Percentiles rank a stretch among this genome's conserved stretches.
Conservation (phyloP, 2,329 filamentous ascomycete species). For the Pyricularia sp. region DNA sequence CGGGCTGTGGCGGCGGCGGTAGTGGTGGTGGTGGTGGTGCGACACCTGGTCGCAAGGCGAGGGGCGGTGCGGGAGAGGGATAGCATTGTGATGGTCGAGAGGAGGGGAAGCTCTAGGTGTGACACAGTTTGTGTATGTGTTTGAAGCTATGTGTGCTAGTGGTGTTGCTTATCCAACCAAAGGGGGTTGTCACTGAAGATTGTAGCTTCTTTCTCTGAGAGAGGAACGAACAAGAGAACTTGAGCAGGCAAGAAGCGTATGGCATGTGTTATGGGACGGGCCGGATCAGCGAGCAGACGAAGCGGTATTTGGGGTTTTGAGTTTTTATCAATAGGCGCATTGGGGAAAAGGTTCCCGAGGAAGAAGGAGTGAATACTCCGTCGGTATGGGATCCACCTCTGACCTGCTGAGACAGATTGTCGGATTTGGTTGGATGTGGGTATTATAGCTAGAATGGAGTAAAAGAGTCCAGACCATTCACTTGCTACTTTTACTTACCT, state of each 20-base stretch:
- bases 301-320: not conserved
- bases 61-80: not conserved
- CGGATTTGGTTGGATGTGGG: too few relatives aligned
- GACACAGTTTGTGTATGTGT: not conserved
- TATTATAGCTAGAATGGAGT: too few relatives aligned
- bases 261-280: not conserved
- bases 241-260: not conserved
- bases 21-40: not conserved
- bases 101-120: not conserved
- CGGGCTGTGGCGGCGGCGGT: not conserved
- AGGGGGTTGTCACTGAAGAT: not conserved
- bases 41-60: not conserved
- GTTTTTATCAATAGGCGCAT: not conserved
- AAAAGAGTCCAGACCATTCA: not conserved
- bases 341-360: not conserved
- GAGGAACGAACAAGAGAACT: not conserved
- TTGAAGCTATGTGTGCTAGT: not conserved
- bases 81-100: not conserved
- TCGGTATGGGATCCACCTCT: too few relatives aligned
- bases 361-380: not conserved
- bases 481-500: too few relatives aligned
- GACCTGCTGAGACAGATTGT: too few relatives aligned
- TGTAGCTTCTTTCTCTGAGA: not conserved
- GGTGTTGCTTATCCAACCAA: not conserved
- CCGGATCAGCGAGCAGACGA: not conserved